phyloP scores from a whole-genome alignment of 305 asterid genomes.

The Salvia sclarea region DNA sequence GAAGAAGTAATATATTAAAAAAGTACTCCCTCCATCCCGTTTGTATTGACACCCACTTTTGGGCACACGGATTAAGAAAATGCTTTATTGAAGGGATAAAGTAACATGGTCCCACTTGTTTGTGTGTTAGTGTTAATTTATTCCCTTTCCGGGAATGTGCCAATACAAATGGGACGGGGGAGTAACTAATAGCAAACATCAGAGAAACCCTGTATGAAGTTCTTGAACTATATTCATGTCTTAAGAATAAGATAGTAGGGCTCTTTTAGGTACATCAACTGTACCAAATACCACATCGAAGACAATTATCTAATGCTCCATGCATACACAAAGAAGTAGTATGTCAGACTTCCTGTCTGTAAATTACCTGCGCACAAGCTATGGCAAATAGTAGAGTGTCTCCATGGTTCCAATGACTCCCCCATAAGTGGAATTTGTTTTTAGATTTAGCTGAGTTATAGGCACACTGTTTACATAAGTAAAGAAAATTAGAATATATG shows the following conservation, averaged over 20 bases:
- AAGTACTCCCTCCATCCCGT: too few species aligned
- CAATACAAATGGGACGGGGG: too few species aligned
- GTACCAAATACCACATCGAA: slow-evolving; percentile 16
- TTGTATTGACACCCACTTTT: too few species aligned
- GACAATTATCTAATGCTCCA: slow-evolving; percentile 2
- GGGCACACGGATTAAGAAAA: too few species aligned
- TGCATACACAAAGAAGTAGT: neutral
- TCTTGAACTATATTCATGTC: slow-evolving; percentile 13
- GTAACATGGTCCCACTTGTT: too few species aligned
- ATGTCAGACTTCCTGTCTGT: slow-evolving; percentile 1
- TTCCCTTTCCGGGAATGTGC: too few species aligned
- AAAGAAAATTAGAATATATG: slow-evolving; percentile 31
- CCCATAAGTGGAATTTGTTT: slow-evolving; percentile 96
- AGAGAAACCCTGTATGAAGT: slow-evolving; percentile 6
- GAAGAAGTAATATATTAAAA: neutral
- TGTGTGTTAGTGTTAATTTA: too few species aligned
- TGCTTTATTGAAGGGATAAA: too few species aligned
- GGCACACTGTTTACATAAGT: slow-evolving; percentile 62
- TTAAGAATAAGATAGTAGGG: slow-evolving; percentile 14
- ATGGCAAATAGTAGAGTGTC: slow-evolving; percentile 94
- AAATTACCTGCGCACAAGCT: slow-evolving; percentile 91
- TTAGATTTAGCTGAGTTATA: slow-evolving; percentile 96
- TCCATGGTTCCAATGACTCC: slow-evolving; percentile 98
- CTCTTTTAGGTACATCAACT: slow-evolving; percentile 17
- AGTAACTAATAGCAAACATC: neutral